Percentiles rank a stretch among this genome's conserved stretches.
These are phyloP conservation scores for Pyrus betulifolia DNA, from an alignment of 306 rosid genomes.

Conservation along the genomic window DNA sequence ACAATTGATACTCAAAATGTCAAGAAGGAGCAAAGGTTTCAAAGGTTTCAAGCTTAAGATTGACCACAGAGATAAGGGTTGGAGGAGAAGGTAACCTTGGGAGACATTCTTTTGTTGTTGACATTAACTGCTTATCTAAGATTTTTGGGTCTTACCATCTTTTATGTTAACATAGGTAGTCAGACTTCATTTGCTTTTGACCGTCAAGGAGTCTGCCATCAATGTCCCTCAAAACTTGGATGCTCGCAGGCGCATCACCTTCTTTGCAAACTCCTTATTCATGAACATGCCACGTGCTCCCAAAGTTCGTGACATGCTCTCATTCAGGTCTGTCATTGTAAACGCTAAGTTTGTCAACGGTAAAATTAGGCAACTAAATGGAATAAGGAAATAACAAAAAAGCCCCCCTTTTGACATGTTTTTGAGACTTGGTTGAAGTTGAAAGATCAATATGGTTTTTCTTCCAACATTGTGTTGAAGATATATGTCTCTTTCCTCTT, in stretches of 20 bases:
- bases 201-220: slow-evolving; percentile 92
- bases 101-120: neutral
- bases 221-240: slow-evolving; percentile 94
- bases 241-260: slow-evolving; percentile 96
- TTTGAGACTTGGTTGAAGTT: neutral
- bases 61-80: slow-evolving; percentile 4
- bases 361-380: neutral
- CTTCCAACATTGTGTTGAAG: neutral
- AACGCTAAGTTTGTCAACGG: neutral
- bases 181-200: slow-evolving; percentile 88
- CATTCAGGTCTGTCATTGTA: slow-evolving; percentile 69
- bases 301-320: slow-evolving; percentile 78
- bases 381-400: neutral
- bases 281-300: slow-evolving; percentile 97
- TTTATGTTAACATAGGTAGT: slow-evolving; percentile 42
- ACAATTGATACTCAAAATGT: slow-evolving; percentile 7
- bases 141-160: slow-evolving; percentile 18
- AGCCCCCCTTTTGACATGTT: neutral
- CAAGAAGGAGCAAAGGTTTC: slow-evolving; percentile 62
- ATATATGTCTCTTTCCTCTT: neutral
- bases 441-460: slow-evolving; percentile 6
- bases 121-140: slow-evolving; percentile 2
- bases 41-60: slow-evolving; percentile 38
- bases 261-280: slow-evolving; percentile 93
- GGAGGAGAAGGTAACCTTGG: slow-evolving; percentile 69